phyloP scores from a whole-genome alignment of 148 eudicot genomes.

The Persicaria tinctoria region DNA sequence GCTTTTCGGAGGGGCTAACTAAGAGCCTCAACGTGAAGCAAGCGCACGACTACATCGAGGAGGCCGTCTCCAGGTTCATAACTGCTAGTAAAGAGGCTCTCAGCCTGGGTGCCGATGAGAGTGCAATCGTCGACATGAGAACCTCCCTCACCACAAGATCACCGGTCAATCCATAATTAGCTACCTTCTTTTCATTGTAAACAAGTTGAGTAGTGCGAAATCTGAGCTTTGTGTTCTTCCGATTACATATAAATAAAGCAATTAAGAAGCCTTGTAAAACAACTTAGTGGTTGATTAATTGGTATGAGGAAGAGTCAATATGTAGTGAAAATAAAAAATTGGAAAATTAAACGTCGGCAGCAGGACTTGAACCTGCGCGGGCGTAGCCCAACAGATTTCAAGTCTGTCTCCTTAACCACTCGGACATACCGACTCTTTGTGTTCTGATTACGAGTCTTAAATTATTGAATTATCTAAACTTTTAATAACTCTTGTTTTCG shows the following conservation, averaged over 20 bases:
- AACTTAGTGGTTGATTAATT: no score
- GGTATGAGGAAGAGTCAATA: no score
- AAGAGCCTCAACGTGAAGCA: conserved; percentile 70
- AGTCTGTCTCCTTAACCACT: no score
- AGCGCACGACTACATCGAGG: conserved; percentile 58
- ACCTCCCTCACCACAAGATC: conserved; percentile 89
- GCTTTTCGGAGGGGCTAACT: conserved; percentile 61
- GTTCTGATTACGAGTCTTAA: no score
- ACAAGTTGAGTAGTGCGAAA: background rate
- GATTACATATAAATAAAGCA: background rate
- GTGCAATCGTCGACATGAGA: conserved; percentile 89
- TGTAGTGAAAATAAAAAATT: no score
- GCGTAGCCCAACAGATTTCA: background rate
- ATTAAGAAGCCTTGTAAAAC: no score
- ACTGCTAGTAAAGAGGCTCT: conserved; percentile 82
- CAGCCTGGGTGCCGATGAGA: conserved; percentile 64
- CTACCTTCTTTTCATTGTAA: background rate
- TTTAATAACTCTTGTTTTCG: no score
- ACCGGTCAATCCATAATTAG: conserved; percentile 20
- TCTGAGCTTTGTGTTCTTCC: background rate
- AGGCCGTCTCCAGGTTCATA: conserved; percentile 68
- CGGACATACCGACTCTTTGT: no score
- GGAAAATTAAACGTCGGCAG: no score
- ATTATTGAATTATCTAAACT: no score
- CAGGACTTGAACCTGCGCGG: background rate